A percentile compares a stretch with the other conserved stretches of the same genome.
phyloP scores from a whole-genome alignment of 1,284 basidiomycete species.

The Porodaedalea pini region DNA sequence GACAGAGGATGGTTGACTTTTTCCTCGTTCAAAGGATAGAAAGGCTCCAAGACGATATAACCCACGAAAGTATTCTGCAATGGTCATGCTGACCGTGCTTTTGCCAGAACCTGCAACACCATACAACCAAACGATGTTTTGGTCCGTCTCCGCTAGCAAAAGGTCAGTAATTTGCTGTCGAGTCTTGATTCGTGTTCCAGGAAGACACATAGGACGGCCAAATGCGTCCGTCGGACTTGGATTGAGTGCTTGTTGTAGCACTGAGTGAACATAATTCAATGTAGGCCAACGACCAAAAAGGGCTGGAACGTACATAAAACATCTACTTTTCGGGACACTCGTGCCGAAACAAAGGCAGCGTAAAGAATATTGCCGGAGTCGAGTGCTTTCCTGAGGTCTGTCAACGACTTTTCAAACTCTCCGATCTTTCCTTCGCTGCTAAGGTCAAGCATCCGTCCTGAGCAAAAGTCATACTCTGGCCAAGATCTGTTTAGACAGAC shows the following conservation, averaged over 20 bases:
- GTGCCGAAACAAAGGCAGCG: background rate
- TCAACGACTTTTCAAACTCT: background rate
- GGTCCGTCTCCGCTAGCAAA: background rate
- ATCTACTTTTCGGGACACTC: background rate
- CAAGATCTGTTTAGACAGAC: background rate
- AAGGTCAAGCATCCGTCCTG: background rate
- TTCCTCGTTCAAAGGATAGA: constrained; percentile 21
- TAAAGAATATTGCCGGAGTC: background rate
- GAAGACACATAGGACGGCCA: constrained; percentile 1
- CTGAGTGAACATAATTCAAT: too few relatives aligned
- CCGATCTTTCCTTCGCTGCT: background rate
- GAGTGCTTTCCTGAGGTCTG: background rate
- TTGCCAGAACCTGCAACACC: too few relatives aligned
- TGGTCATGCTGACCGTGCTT: too few relatives aligned
- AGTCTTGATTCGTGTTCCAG: background rate
- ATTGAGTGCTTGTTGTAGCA: background rate
- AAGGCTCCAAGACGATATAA: constrained; percentile 7
- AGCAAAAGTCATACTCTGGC: background rate
- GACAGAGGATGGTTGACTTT: constrained; percentile 18
- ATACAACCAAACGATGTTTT: too few relatives aligned
- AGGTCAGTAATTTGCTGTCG: background rate
- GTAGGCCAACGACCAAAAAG: too few relatives aligned
- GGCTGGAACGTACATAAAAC: too few relatives aligned
- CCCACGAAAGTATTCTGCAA: too few relatives aligned
- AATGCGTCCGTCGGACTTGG: constrained; percentile 1